Percentiles rank a stretch among this genome's conserved stretches.
These are phyloP conservation scores for Leccinum subrobustum DNA, from an alignment of 1,284 basidiomycete species.

Conservation along the genomic window DNA sequence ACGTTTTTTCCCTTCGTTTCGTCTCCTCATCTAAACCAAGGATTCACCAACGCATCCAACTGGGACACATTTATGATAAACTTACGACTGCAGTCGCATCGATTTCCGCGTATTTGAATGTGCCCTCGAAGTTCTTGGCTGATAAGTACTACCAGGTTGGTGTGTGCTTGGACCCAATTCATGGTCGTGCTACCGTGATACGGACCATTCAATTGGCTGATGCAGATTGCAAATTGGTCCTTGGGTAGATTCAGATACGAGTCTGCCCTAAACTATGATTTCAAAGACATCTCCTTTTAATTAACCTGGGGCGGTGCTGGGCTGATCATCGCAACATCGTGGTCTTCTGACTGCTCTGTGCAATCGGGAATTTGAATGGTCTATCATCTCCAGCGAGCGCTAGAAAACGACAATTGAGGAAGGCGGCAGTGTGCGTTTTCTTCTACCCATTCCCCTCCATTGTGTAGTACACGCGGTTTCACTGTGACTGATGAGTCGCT, in stretches of 20 bases:
- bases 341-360: neutral
- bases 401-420: neutral
- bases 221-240: no score
- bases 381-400: neutral
- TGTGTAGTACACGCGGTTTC: neutral
- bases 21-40: neutral
- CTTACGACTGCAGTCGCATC: neutral
- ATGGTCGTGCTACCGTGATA: no score
- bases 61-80: no score
- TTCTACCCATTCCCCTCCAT: neutral
- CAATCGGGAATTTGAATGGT: neutral
- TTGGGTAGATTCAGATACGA: neutral
- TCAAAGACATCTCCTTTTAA: no score
- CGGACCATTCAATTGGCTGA: no score
- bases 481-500: neutral
- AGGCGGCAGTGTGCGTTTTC: neutral
- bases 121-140: neutral
- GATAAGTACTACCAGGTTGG: no score
- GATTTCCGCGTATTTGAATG: neutral
- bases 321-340: no score
- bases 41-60: no score
- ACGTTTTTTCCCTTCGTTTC: neutral
- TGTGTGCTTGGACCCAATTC: neutral
- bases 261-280: neutral
- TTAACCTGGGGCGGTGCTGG: no score